Conservation (phyloP, 2,329 filamentous ascomycete species). For the Nannizziopsis barbatae region DNA sequence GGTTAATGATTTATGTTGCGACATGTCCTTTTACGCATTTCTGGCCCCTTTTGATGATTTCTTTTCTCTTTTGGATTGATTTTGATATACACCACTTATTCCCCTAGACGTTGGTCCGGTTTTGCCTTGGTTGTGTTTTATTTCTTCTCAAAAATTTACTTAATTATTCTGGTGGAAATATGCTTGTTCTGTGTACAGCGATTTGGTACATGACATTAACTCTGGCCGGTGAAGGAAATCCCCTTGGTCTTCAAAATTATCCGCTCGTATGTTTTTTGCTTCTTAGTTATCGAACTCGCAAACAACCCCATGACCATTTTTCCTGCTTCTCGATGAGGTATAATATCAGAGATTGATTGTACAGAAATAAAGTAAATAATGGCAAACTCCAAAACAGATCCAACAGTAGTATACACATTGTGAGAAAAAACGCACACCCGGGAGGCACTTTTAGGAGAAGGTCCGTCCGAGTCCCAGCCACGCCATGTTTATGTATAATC, state of each 20-base stretch:
- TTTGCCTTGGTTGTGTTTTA: not conserved
- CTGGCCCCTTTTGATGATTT: not conserved
- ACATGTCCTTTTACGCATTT: conserved; percentile 1
- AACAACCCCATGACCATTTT: no score
- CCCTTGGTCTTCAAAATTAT: no score
- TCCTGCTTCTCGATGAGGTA: not conserved
- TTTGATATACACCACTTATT: not conserved
- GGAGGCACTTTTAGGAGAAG: no score
- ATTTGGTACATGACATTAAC: no score
- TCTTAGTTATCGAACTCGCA: no score
- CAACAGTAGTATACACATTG: conserved; percentile 9
- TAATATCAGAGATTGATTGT: not conserved
- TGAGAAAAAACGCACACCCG: not conserved
- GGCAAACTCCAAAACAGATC: conserved; percentile 4
- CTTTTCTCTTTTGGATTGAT: not conserved
- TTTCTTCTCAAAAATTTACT: not conserved
- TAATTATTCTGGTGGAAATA: no score
- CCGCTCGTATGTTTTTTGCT: no score
- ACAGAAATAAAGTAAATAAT: not conserved
- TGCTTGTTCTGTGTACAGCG: no score
- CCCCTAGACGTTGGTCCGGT: conserved; percentile 1
- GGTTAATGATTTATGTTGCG: conserved; percentile 1
- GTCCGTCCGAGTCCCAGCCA: no score
- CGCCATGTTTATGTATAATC: no score
- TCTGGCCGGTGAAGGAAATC: no score